Percentiles rank a stretch among this genome's conserved stretches.
These are phyloP conservation scores for Apiospora aurea DNA, from an alignment of 2,329 filamentous ascomycete species.

Conservation along the genomic window DNA sequence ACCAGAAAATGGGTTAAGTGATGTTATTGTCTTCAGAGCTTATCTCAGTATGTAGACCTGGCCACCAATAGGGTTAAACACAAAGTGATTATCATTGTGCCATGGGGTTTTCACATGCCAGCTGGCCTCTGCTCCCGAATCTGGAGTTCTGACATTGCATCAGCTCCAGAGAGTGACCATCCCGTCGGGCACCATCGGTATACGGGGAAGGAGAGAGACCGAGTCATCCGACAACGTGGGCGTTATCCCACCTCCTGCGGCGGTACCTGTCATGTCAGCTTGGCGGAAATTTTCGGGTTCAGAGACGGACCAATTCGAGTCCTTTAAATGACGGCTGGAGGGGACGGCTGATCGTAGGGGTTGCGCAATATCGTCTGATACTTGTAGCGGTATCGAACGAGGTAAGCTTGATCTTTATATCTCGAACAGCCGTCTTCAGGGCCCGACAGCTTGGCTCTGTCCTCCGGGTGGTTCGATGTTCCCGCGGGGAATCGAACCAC, in stretches of 20 bases:
- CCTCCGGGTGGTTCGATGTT: conserved; percentile 17
- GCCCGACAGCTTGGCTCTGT: conserved; percentile 22
- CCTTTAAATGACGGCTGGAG: not conserved
- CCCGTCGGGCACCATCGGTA: conserved; percentile 14
- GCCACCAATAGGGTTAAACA: no score
- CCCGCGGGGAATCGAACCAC: conserved; percentile 16
- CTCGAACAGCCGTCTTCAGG: conserved; percentile 18
- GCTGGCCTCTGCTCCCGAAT: not conserved
- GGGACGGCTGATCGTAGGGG: not conserved
- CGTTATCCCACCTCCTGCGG: not conserved
- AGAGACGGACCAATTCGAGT: not conserved
- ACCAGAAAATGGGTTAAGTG: no score
- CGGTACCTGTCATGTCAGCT: conserved; percentile 14
- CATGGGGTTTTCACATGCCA: not conserved
- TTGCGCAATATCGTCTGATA: conserved; percentile 22
- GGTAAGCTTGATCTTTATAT: conserved; percentile 21
- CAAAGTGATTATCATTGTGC: not conserved
- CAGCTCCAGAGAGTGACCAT: not conserved
- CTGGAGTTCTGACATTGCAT: not conserved
- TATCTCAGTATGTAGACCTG: no score
- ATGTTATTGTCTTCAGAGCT: no score
- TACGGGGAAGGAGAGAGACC: not conserved
- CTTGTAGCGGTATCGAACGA: conserved; percentile 15
- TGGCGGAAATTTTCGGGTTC: conserved; percentile 17
- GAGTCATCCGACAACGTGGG: conserved; percentile 16